Base-by-base conservation (phyloP, 352 stramenopile species). In the Globisporangium echinulatum region DNA sequence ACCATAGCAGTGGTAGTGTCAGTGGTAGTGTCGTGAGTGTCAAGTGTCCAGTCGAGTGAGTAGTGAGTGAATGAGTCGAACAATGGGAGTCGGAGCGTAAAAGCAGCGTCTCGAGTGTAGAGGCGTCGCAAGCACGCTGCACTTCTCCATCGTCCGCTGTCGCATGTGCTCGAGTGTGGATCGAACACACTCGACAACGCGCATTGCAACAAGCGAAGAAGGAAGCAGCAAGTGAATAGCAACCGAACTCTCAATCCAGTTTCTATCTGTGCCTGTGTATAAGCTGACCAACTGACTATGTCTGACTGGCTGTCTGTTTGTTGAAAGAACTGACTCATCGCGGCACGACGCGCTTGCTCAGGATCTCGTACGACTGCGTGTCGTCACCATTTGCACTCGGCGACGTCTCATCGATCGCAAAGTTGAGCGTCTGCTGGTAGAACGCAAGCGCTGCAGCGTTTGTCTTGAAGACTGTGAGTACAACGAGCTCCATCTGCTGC, bases 401-500 rank as follows among this genome's bases (percentile, higher is more conserved):
- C 54, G 91, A 97, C 36, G 75, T 95, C 63, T 96, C 83, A 66
- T 98, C 94, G 36, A 98, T 79, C 19, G 57, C 54, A 66, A 97
- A 98, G 38, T 76, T 74, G 67, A 98, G 61, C 42, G 77, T 91
- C 36, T 87, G 61, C 51, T 67, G 75, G 71, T 98, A 98, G 71
- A 98, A 98, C 33, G 61, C 63, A 74, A 97, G 85, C 9, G 94
- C 94, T 8, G 62, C 56, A 9, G 64, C 54, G 68, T 98, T 98
- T 6, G 54, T 66, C 69, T 97, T 96, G 62, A 98, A 98, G 19
- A 98, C 94, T 3, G 94, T 98, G 52, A 98, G 75, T 58, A 98
- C 76, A 39, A 98, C 77, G 64, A 96, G 90, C 51, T 92, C 68
- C 85, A 98, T 94, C 19, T 67, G 53, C 57, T 88, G 74, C 55